These are phyloP conservation scores for Citrus mangshanensis DNA, from an alignment of 345 rosid species.

Conservation along the genomic window DNA sequence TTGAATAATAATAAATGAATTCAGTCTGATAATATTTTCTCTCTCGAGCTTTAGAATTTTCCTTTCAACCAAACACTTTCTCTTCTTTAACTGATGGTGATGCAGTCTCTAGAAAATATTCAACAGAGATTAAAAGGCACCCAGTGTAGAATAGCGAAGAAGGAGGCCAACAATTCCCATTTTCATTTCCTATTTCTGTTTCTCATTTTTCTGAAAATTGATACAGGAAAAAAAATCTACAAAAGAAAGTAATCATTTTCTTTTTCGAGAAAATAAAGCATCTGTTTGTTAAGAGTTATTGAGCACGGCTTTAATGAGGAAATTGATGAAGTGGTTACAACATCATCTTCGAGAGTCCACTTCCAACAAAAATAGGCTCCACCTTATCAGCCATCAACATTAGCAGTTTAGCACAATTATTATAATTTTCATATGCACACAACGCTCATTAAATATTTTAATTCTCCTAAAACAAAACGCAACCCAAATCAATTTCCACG, in stretches of 20 bases:
- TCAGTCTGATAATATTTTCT: too few species aligned
- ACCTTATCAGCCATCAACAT: background rate
- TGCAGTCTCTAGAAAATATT: too few species aligned
- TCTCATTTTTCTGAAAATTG: too few species aligned
- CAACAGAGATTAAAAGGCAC: background rate
- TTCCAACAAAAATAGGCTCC: background rate
- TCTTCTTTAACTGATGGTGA: background rate
- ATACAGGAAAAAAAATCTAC: too few species aligned
- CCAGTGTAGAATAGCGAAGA: too few species aligned
- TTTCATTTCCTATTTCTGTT: too few species aligned
- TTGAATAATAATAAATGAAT: too few species aligned
- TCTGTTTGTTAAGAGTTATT: background rate
- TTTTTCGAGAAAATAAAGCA: too few species aligned
- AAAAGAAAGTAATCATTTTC: too few species aligned
- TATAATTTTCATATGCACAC: background rate
- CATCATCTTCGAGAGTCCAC: background rate
- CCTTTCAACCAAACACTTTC: too few species aligned
- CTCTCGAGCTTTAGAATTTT: too few species aligned
- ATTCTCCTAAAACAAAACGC: background rate
- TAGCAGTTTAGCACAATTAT: background rate
- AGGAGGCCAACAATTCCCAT: too few species aligned
- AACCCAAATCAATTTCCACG: background rate
- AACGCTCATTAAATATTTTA: background rate
- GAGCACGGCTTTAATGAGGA: background rate
- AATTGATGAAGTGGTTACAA: background rate